Evolutionary conservation across 2,329 filamentous ascomycete genomes (phyloP).

Genomic region (Fusarium caatingaense): DNA sequence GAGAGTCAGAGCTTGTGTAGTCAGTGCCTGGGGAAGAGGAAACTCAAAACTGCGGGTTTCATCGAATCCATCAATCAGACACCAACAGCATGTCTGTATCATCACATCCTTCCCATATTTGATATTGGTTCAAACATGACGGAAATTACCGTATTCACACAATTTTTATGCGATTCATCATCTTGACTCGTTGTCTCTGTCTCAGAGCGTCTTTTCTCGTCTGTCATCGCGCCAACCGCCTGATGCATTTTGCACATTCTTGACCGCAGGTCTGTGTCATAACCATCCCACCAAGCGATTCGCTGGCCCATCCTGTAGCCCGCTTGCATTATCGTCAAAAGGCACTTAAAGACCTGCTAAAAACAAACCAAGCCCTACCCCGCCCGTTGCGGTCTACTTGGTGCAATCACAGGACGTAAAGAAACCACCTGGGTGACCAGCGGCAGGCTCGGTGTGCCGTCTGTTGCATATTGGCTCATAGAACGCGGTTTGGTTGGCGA

Average conservation of each 20-base stretch:
- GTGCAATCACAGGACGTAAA: constrained; percentile 40
- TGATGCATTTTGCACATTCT: constrained; percentile 21
- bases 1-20: not conserved
- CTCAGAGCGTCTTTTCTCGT: constrained; percentile 22
- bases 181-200: constrained; percentile 6
- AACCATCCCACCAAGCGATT: constrained; percentile 33
- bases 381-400: constrained; percentile 20
- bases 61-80: constrained; percentile 23
- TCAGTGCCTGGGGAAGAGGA: constrained; percentile 9
- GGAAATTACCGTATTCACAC: not conserved
- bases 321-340: constrained; percentile 23
- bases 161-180: not conserved
- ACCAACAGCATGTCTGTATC: constrained; percentile 21
- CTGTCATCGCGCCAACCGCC: constrained; percentile 13
- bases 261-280: constrained; percentile 35
- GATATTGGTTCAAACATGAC: not conserved
- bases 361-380: constrained; percentile 29
- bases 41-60: constrained; percentile 37
- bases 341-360: constrained; percentile 20
- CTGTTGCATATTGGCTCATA: constrained; percentile 42
- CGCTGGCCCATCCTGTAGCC: constrained; percentile 38
- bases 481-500: constrained; percentile 41
- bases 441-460: constrained; percentile 45
- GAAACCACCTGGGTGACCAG: constrained; percentile 29
- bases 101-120: constrained; percentile 8